Base-by-base conservation (phyloP, 345 rosid genomes). In the Crucihimalaya himalaica region DNA sequence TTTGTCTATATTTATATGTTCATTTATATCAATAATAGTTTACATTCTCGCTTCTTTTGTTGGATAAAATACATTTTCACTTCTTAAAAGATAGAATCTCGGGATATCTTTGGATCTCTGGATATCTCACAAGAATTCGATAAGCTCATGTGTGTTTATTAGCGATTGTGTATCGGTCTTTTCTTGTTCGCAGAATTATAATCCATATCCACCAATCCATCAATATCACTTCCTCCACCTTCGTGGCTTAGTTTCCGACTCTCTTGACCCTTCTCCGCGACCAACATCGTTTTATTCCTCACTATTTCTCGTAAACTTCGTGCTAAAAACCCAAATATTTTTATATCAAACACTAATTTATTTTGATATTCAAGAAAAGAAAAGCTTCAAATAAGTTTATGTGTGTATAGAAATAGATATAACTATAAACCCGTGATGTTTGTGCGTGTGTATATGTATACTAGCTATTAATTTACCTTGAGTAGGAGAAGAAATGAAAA, bases 151-250 rank as follows among this genome's bases (percentile, higher is more conserved):
- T 45, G 48, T 42, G 57, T 45, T 48, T 4, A 29, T 58, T 51
- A 42, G 32, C 63, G 80, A 58, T 77, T 77, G 39, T 77, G 80
- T 57, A 77, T 77, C 0, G 80, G 80, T 57, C 76, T 71, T 58
- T 77, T 77, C 76, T 71, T 77, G 67, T 77, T 77, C 21, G 77
- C 80, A 58, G 68, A 50, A 39, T 77, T 71, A 51, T 77, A 77
- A 43, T 77, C 80, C 76, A 71, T 77, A 58, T 77, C 80, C 62
- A 77, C 72, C 25, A 77, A 65, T 29, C 80, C 80, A 57, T 77
- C 77, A 51, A 29, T 48, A 39, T 77, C 76, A 65, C 63, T 64
- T 65, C 68, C 72, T 65, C 72, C 76, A 58, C 40, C 63, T 6
- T 65, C 55, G 10, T 71, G 68, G 56, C 34, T 57, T 64, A 20